Evolutionary conservation across 352 stramenopile genomes (phyloP), one percentile per base, ranked within the genome.

Genomic region (Blastocystis sp.): DNA sequence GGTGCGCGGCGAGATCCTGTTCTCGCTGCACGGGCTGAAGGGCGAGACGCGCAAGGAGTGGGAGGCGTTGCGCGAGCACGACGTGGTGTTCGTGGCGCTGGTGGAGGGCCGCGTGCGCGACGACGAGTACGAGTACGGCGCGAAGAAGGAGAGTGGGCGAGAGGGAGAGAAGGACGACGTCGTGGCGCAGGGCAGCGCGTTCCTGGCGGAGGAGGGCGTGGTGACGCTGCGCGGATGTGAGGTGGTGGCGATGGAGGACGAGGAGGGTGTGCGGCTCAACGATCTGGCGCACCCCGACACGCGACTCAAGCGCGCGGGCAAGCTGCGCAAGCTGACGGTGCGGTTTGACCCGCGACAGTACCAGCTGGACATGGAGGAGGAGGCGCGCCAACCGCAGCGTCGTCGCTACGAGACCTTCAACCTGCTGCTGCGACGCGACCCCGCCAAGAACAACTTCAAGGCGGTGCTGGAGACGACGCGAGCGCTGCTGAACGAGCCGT

Each of bases 31-130:
- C 89, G 66, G 88, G 40, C 94, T 91, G 88, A 89, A 89, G 10
- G 86, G 90, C 21, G 86, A 91, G 2, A 92, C 94, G 40, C 69
- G 91, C 1, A 76, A 84, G 45, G 93, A 96, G 88, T 98, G 97
- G 91, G 95, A 98, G 90, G 89, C 90, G 7, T 91, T 97, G 41
- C 91, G 94, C 60, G 91, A 96, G 23, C 93, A 95, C 64, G 95
- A 98, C 86, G 94, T 98, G 67, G 89, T 98, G 4, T 98, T 97
- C 90, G 90, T 98, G 17, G 89, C 98, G 62, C 92, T 90, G 21
- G 88, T 99, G 9, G 89, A 90, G 62, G 91, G 91, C 14, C 92
- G 91, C 0, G 89, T 89, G 38, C 92, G 94, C 62, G 93, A 94
- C 91, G 92, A 91, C 7, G 89, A 90, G 7, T 92, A 95, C 93